Percentiles rank a stretch among this genome's conserved stretches.
Evolutionary conservation across 225 moss, liverwort and hornwort genomes (phyloP).

Genomic region (Marchantia polymorpha): DNA sequence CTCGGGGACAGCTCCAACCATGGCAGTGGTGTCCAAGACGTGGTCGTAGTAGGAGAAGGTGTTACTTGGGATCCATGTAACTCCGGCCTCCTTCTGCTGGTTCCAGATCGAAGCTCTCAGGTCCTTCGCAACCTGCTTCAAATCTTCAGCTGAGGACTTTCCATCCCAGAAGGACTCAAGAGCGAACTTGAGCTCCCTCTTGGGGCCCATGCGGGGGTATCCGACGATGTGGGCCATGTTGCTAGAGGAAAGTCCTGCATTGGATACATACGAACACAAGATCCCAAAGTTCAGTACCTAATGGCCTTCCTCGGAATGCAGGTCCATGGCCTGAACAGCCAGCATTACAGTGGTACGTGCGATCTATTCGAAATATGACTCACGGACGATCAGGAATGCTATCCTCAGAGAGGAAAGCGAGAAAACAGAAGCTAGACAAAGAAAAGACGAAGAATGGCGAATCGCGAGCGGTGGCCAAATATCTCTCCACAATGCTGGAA

Average conservation of each 20-base stretch:
- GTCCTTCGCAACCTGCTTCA: constrained; percentile 68
- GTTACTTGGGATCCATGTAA: constrained; percentile 61
- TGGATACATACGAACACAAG: not conserved
- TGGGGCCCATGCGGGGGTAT: constrained; percentile 70
- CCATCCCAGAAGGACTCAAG: constrained; percentile 72
- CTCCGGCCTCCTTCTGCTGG: constrained; percentile 73
- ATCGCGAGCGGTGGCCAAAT: too few species aligned
- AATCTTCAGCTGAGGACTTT: constrained; percentile 56
- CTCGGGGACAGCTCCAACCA: constrained; percentile 67
- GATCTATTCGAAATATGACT: too few species aligned
- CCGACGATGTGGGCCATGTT: constrained; percentile 54
- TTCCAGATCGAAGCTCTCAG: constrained; percentile 77
- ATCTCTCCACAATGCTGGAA: too few species aligned
- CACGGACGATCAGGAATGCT: not conserved
- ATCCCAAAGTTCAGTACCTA: not conserved
- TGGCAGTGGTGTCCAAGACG: constrained; percentile 78
- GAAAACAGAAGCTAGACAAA: too few species aligned
- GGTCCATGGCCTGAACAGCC: not conserved
- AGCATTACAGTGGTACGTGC: too few species aligned
- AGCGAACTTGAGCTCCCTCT: constrained; percentile 73
- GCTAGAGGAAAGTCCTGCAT: constrained; percentile 29
- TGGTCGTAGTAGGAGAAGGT: constrained; percentile 89
- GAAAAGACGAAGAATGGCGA: too few species aligned
- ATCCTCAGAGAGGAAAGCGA: not conserved
- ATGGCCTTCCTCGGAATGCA: not conserved